Evolutionary conservation across 2,329 filamentous ascomycete species (phyloP), one percentile per base, ranked within the genome.

Genomic region (Helotiales sp.): DNA sequence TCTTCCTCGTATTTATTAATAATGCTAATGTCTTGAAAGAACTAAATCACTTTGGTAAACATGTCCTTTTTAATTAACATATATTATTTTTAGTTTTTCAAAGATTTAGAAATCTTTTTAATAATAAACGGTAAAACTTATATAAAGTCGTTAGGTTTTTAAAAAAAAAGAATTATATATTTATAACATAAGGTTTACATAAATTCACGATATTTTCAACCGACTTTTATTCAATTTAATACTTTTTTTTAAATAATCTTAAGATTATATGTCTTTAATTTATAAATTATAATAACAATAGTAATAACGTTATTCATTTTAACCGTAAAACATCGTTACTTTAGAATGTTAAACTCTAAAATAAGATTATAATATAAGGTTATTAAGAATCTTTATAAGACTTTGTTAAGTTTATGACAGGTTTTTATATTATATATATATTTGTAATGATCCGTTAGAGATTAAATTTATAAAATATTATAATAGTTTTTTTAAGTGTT

Each of bases 301-400:
- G 63, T 45, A 20, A 47, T 22, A 22, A 62, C 28, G 58, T 47
- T 20, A 63, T 47, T 32, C 63, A 57, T 66, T 66, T n/a, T n/a
- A n/a, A 20, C 47, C 24, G 2, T 55, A 28, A 28, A 62, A 57
- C 6, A 54, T 62, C 59, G 59, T 32, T 63, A 28, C 47, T 66
- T 66, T 62, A 26, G 55, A 62, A 20, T 47, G 47, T 66, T 32
- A n/a, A 66, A 30, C 58, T 58, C 59, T 63, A 22, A 66, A 37
- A 66, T 63, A 24, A 66, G 47, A 37, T 66, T 22, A 62, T 57
- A 66, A 37, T 61, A 61, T 13, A 61, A 63, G 63, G 58, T 62
- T 57, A 26, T 55, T 28, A 66, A 32, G 34, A 66, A 66, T 66
- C 58, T 66, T 49, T 40, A 66, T 63, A 66, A 66, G 58, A 66